Base-by-base conservation (phyloP, 106 monocot genomes). In the Triglochin maritima region DNA sequence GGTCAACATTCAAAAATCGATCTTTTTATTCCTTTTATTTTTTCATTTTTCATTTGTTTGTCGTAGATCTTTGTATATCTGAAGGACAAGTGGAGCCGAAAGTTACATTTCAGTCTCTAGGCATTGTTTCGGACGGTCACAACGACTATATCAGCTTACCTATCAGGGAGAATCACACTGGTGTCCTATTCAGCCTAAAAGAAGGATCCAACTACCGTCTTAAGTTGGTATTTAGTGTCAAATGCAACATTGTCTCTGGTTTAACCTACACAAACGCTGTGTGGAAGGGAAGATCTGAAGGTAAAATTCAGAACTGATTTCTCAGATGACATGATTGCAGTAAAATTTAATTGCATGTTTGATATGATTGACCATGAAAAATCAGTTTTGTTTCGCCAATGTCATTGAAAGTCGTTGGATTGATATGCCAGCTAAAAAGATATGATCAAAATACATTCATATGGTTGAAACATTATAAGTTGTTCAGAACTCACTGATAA, bases 191-290 rank as follows among this genome's bases (percentile, higher is more conserved):
- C 53, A 59, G 68, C 67, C 75, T 83, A 13, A 83, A 72, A n/a
- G 83, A 83, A 53, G 79, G 75, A 46, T 63, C 75, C 10, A 55
- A 59, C 0, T 83, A 79, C 67, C 57, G 67, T n/a, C 79, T 83
- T 9, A 75, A 76, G 72, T 50, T 83, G 29, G 76, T 67, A 47
- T 83, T 83, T 55, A 83, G 54, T 45, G 83, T 83, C 29, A 53
- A 58, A 50, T 66, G 79, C 76, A 83, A 83, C 48, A 71, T 83
- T 72, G 83, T 83, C 29, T 79, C 79, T 60, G 83, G 83, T 44
- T 65, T 83, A 41, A 45, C 62, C 46, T 83, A 83, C 50, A 48
- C 62, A 12, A 83, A 83, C 62, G 76, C 64, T 43, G 75, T 79
- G 60, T 79, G 79, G 79, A 83, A 83, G 52, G 72, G 67, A 57